Evolutionary conservation across 257 asterid genomes (phyloP), one percentile per base, ranked within the genome.

Genomic region (Solanum raphanifolium): DNA sequence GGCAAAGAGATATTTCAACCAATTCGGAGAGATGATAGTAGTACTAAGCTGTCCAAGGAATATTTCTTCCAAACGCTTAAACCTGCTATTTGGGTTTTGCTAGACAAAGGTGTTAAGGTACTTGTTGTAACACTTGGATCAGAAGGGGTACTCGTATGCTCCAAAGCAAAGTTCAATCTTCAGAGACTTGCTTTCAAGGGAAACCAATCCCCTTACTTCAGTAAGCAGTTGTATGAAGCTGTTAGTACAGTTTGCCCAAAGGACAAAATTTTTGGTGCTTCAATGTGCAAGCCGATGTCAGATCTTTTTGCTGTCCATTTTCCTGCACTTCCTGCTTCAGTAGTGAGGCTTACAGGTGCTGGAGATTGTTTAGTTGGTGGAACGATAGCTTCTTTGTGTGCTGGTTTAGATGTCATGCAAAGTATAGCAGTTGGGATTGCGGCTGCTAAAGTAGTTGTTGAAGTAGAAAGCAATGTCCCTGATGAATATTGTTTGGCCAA

Each of bases 351-450:
- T 78, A 94, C 95, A 2, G 99, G 99, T 55, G 98, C 98, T 7
- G 99, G 99, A 69, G 99, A 95, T 92, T 97, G 99, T 93, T 94
- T 95, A 83, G 99, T 95, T 83, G 99, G 99, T 46, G 99, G 98
- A 66, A 86, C 88, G 0, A 27, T 95, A 27, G 95, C 99, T 84
- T 95, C 99, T 10, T 65, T 92, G 11, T 94, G 94, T 65, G 91
- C 98, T 29, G 98, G 99, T 91, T 94, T 97, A 71, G 96, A 97
- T 92, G 84, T 95, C 89, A 91, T 95, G 94, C 99, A 94, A 91
- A 95, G 99, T 88, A 86, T 95, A 34, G 95, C 99, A 38, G 98
- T 95, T 88, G 99, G 99, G n/a, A 89, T 95, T 89, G 98, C 99
- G 25, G 95, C 98, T 8, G 98, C 99, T 35, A 95, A 93, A 91